phyloP scores from a whole-genome alignment of 345 rosid genomes.

The Heritiera littoralis region DNA sequence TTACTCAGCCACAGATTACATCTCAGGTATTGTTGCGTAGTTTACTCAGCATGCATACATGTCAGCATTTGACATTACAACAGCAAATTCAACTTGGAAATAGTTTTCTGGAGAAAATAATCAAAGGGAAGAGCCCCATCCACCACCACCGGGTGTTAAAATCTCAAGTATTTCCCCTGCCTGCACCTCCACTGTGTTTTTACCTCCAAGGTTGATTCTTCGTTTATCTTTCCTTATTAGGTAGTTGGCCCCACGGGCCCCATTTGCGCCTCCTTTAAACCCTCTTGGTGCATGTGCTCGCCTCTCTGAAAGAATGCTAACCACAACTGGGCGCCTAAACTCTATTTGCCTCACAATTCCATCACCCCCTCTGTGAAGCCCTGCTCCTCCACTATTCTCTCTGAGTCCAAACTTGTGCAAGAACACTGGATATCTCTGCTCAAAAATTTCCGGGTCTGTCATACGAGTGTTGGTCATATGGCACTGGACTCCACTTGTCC shows the following conservation, averaged over 20 bases:
- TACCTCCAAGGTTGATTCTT: constrained; percentile 77
- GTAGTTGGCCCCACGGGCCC: constrained; percentile 90
- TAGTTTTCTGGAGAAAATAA: background rate
- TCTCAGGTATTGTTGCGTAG: background rate
- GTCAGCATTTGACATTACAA: constrained; percentile 1
- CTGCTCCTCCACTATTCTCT: constrained; percentile 84
- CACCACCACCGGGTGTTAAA: constrained; percentile 91
- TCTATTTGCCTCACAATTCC: constrained; percentile 92
- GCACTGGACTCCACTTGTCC: constrained; percentile 94
- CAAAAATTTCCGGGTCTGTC: constrained; percentile 98
- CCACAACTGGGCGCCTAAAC: constrained; percentile 72
- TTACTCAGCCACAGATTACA: background rate
- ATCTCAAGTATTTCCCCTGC: constrained; percentile 86
- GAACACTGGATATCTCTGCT: constrained; percentile 90
- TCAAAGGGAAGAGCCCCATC: constrained; percentile 57
- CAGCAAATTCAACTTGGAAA: background rate
- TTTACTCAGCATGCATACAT: too few species aligned
- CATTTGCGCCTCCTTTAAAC: constrained; percentile 66
- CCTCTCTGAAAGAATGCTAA: constrained; percentile 94
- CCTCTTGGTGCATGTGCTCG: constrained; percentile 95
- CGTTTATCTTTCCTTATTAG: constrained; percentile 61
- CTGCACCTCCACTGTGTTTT: constrained; percentile 73
- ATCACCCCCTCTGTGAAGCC: constrained; percentile 75
- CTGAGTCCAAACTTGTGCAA: constrained; percentile 78
- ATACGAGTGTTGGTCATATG: constrained; percentile 98